These are phyloP conservation scores for Euclidium syriacum DNA, from an alignment of 345 rosid genomes.

Conservation along the genomic window DNA sequence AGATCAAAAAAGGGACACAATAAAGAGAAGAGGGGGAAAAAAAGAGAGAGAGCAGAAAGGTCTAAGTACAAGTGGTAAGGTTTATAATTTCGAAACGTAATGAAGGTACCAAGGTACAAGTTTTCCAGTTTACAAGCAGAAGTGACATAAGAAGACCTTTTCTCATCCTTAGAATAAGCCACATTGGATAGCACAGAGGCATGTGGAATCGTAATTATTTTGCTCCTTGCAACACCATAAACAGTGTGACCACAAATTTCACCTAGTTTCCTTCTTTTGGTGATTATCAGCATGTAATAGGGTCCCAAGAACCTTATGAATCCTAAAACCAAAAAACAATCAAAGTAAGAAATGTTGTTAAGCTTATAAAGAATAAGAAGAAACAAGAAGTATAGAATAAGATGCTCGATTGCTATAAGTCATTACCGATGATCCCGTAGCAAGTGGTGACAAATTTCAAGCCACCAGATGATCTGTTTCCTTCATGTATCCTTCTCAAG, in stretches of 20 bases:
- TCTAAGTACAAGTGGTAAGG: constrained; percentile 47
- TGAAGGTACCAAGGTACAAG: constrained; percentile 52
- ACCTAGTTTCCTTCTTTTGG: constrained; percentile 86
- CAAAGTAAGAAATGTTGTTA: background rate
- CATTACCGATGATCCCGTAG: constrained; percentile 80
- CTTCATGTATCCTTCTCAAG: constrained; percentile 67
- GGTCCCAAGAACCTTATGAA: constrained; percentile 92
- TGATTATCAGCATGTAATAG: constrained; percentile 84
- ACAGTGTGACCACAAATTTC: constrained; percentile 69
- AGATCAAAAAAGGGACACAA: constrained; percentile 21
- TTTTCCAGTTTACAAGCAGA: constrained; percentile 75
- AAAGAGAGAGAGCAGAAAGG: constrained; percentile 21
- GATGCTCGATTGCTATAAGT: background rate
- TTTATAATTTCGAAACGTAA: constrained; percentile 23
- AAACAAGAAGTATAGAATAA: background rate
- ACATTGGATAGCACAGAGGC: constrained; percentile 64
- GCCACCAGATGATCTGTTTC: constrained; percentile 79
- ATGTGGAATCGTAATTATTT: constrained; percentile 66
- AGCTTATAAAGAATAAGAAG: background rate
- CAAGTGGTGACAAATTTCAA: constrained; percentile 73
- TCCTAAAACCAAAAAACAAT: constrained; percentile 43
- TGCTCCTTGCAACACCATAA: constrained; percentile 64
- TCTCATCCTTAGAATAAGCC: constrained; percentile 91
- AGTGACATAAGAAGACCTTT: constrained; percentile 95
- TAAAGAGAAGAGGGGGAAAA: constrained; percentile 13